These are phyloP conservation scores for Noccaea bulbosa DNA, from an alignment of 345 rosid species.

Conservation along the genomic window DNA sequence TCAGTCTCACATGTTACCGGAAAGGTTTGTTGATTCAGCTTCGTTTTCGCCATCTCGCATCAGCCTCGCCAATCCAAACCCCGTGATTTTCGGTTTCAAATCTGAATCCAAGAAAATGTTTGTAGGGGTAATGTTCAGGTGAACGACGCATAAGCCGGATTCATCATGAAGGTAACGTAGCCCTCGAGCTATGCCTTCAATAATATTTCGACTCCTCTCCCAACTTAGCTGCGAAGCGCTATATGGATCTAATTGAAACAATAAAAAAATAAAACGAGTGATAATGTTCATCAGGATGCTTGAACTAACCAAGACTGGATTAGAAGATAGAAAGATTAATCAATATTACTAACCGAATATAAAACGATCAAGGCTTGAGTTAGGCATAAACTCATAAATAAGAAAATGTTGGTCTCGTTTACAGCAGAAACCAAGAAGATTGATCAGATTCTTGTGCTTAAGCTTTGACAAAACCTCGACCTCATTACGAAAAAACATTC, in stretches of 20 bases:
- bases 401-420: slow-evolving; percentile 49
- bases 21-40: neutral
- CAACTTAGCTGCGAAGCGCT: slow-evolving; percentile 32
- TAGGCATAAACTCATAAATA: slow-evolving; percentile 66
- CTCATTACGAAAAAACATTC: slow-evolving; percentile 19
- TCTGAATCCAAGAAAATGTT: slow-evolving; percentile 35
- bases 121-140: slow-evolving; percentile 25
- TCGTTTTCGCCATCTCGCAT: slow-evolving; percentile 21
- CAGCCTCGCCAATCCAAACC: slow-evolving; percentile 25
- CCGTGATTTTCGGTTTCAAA: slow-evolving; percentile 25
- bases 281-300: neutral
- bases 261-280: neutral
- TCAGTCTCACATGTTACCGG: neutral
- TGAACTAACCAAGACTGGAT: neutral
- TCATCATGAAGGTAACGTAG: slow-evolving; percentile 34
- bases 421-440: slow-evolving; percentile 58
- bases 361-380: slow-evolving; percentile 49
- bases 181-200: slow-evolving; percentile 39
- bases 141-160: slow-evolving; percentile 26
- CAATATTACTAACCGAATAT: slow-evolving; percentile 48
- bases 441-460: slow-evolving; percentile 60
- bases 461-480: slow-evolving; percentile 51
- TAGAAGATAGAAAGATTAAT: neutral
- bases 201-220: slow-evolving; percentile 34
- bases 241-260: slow-evolving; percentile 10